A percentile compares a stretch with the other conserved stretches of the same genome.
phyloP scores from a whole-genome alignment of 768 basidiomycete species.

The Hydnum rufescens region DNA sequence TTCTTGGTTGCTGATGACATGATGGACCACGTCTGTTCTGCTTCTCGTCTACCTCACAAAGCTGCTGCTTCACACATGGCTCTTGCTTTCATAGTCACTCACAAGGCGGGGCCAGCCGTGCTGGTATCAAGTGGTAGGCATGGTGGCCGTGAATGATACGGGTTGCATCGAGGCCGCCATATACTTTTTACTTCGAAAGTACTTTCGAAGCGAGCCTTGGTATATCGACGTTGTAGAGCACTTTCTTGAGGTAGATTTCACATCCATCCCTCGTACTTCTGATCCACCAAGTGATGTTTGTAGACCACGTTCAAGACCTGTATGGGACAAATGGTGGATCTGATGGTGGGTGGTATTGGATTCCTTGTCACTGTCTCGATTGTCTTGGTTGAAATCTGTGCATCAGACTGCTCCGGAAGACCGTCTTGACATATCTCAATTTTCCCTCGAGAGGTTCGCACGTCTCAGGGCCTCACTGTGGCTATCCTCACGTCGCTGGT shows the following conservation, averaged over 20 bases:
- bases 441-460: slow-evolving; percentile 63
- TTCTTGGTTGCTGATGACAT: slow-evolving; percentile 96
- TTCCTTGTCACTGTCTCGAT: too few species aligned
- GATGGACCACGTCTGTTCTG: too few species aligned
- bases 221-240: slow-evolving; percentile 82
- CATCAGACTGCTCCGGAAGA: slow-evolving; percentile 90
- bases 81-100: too few species aligned
- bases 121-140: slow-evolving; percentile 69
- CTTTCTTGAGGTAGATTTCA: slow-evolving; percentile 56
- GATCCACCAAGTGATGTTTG: slow-evolving; percentile 23
- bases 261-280: too few species aligned
- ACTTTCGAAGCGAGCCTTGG: slow-evolving; percentile 61
- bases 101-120: slow-evolving; percentile 90
- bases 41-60: too few species aligned
- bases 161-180: slow-evolving; percentile 94
- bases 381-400: too few species aligned
- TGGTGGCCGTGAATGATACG: slow-evolving; percentile 86
- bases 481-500: background rate
- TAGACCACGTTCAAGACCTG: slow-evolving; percentile 71
- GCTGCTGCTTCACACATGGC: too few species aligned
- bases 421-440: slow-evolving; percentile 65
- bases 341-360: too few species aligned
- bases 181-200: slow-evolving; percentile 69
- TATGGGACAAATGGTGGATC: slow-evolving; percentile 89
- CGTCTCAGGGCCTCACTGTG: background rate